Percentiles rank a stretch among this genome's conserved stretches.
Conservation (phyloP, 2,329 filamentous ascomycete species). For the Sphaerulina populicola region DNA sequence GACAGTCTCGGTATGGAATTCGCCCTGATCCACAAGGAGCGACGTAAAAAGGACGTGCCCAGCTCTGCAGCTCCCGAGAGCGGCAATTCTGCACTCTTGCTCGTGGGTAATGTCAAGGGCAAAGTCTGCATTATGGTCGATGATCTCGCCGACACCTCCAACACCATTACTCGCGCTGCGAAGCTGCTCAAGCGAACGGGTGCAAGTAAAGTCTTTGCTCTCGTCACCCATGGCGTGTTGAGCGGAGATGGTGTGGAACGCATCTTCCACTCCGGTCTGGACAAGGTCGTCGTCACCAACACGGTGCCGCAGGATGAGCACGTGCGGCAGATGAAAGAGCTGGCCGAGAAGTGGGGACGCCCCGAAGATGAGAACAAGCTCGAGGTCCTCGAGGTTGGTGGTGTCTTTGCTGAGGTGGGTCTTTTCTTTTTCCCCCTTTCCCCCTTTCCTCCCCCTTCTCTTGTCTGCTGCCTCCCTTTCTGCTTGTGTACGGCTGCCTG, state of each 20-base stretch:
- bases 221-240: slow-evolving; percentile 90
- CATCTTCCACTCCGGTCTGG: slow-evolving; percentile 85
- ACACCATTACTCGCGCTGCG: slow-evolving; percentile 91
- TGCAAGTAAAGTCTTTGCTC: slow-evolving; percentile 79
- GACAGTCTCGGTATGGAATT: slow-evolving; percentile 91
- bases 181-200: slow-evolving; percentile 93
- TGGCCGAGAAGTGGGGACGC: slow-evolving; percentile 30
- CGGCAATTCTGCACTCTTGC: slow-evolving; percentile 67
- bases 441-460: slow-evolving; percentile 18
- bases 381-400: slow-evolving; percentile 80
- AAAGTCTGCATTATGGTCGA: slow-evolving; percentile 85
- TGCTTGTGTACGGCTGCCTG: not conserved
- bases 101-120: slow-evolving; percentile 76
- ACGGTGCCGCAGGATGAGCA: slow-evolving; percentile 85
- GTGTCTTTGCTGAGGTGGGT: slow-evolving; percentile 74
- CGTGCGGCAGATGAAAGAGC: slow-evolving; percentile 38
- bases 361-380: slow-evolving; percentile 62
- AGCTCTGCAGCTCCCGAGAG: slow-evolving; percentile 8
- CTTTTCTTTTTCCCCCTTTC: not conserved
- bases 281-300: slow-evolving; percentile 93
- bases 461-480: too few species aligned
- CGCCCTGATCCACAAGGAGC: slow-evolving; percentile 97
- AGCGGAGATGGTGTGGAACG: slow-evolving; percentile 90
- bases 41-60: slow-evolving; percentile 55
- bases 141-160: slow-evolving; percentile 89